These are phyloP conservation scores for Orbilia blumenaviensis DNA, from an alignment of 2,329 filamentous ascomycete species.

Conservation along the genomic window DNA sequence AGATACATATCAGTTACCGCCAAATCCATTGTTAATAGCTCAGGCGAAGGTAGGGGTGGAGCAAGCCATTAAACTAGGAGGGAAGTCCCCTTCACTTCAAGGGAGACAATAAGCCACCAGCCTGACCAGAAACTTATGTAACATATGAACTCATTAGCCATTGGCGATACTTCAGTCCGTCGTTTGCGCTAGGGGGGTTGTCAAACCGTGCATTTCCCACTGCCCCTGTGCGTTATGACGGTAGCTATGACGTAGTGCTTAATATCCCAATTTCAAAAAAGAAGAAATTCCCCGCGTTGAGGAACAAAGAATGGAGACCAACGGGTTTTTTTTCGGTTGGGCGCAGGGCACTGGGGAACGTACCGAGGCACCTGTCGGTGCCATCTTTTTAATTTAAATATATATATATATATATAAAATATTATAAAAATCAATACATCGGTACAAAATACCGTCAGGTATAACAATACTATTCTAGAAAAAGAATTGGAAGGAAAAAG, in stretches of 20 bases:
- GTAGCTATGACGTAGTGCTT: conserved; percentile 43
- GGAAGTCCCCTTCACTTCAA: conserved; percentile 41
- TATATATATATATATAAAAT: too few relatives aligned
- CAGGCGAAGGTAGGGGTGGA: conserved; percentile 7
- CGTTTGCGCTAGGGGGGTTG: conserved; percentile 18
- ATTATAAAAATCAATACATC: too few relatives aligned
- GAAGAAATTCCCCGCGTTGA: conserved; percentile 47
- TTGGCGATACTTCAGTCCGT: conserved; percentile 3
- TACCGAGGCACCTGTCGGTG: conserved; percentile 1
- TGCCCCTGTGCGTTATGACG: conserved; percentile 48
- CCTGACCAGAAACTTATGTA: conserved; percentile 29
- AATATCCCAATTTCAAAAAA: neutral
- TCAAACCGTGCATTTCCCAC: conserved; percentile 46
- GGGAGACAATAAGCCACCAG: conserved; percentile 37
- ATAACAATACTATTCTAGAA: conserved; percentile 17
- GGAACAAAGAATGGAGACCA: neutral
- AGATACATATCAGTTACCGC: neutral
- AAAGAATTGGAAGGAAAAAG: neutral
- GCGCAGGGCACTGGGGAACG: conserved; percentile 1
- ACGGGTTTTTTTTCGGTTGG: neutral
- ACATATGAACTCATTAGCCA: conserved; percentile 21
- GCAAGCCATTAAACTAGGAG: conserved; percentile 27
- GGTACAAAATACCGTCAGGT: conserved; percentile 7
- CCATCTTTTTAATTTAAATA: too few relatives aligned
- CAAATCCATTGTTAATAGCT: conserved; percentile 22